These are phyloP conservation scores for Gossypium longicalyx DNA, from an alignment of 345 rosid genomes.

Conservation along the genomic window DNA sequence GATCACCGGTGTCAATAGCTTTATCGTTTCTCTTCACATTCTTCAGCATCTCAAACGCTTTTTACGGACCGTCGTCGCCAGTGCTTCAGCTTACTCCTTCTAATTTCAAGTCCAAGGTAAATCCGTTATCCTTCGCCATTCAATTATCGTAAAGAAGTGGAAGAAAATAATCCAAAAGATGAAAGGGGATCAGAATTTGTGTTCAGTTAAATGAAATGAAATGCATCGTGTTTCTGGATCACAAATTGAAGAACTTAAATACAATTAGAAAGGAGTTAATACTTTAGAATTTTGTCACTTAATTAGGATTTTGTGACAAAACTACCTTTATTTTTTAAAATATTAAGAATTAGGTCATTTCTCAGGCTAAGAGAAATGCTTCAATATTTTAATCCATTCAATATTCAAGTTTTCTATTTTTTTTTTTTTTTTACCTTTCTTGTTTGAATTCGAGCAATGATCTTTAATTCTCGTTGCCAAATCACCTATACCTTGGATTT, in stretches of 20 bases:
- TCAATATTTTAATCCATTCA: background rate
- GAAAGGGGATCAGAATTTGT: background rate
- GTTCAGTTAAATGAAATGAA: background rate
- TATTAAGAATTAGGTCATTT: background rate
- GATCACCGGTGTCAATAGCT: slow-evolving; percentile 25
- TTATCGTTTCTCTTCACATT: slow-evolving; percentile 25
- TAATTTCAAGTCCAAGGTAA: slow-evolving; percentile 96
- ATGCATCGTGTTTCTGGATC: background rate
- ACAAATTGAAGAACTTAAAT: background rate
- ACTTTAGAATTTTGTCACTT: background rate
- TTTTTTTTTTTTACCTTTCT: background rate
- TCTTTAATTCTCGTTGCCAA: background rate
- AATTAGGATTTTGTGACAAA: background rate
- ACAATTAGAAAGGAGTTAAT: background rate
- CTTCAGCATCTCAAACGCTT: slow-evolving; percentile 39
- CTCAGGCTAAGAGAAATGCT: background rate
- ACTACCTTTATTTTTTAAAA: background rate
- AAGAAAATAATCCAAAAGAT: background rate
- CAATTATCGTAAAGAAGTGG: background rate
- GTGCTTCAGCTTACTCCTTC: slow-evolving; percentile 92
- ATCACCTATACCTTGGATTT: background rate
- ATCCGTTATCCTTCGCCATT: background rate
- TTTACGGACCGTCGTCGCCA: slow-evolving; percentile 89
- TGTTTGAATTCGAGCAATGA: background rate
- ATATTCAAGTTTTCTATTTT: background rate